Percentiles rank a stretch among this genome's conserved stretches.
Conservation (phyloP, 106 monocot genomes). For the Dioscorea dumetorum region DNA sequence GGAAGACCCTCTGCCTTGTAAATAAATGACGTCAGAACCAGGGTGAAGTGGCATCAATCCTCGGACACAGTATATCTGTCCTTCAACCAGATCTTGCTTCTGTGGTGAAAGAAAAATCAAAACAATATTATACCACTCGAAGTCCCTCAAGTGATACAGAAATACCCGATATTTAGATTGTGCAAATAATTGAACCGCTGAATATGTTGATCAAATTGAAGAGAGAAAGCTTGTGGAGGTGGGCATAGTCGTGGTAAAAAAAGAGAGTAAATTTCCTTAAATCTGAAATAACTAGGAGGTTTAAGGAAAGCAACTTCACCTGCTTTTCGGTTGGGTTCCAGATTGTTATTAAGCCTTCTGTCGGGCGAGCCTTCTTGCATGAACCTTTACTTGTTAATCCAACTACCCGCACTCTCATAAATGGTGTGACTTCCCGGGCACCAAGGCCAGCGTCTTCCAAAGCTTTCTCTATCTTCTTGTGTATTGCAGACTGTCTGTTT, state of each 20-base stretch:
- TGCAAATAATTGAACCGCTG: too few species aligned
- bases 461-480: constrained; percentile 79
- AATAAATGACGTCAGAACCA: constrained; percentile 41
- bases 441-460: constrained; percentile 68
- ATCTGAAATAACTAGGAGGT: too few species aligned
- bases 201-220: too few species aligned
- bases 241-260: too few species aligned
- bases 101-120: constrained; percentile 1
- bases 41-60: constrained; percentile 54
- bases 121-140: background rate
- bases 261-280: too few species aligned
- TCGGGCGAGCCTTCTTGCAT: constrained; percentile 18
- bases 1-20: constrained; percentile 83
- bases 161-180: too few species aligned
- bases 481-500: constrained; percentile 38
- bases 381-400: constrained; percentile 45
- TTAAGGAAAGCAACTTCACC: constrained; percentile 18
- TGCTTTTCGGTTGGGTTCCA: constrained; percentile 90
- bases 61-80: constrained; percentile 74
- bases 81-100: constrained; percentile 89
- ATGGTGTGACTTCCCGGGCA: constrained; percentile 72
- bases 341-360: constrained; percentile 73
- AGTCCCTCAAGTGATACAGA: too few species aligned
- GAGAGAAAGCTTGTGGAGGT: too few species aligned
- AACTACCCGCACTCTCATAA: constrained; percentile 78